Evolutionary conservation across 352 stramenopile genomes (phyloP).

Genomic region (Peronospora destructor): DNA sequence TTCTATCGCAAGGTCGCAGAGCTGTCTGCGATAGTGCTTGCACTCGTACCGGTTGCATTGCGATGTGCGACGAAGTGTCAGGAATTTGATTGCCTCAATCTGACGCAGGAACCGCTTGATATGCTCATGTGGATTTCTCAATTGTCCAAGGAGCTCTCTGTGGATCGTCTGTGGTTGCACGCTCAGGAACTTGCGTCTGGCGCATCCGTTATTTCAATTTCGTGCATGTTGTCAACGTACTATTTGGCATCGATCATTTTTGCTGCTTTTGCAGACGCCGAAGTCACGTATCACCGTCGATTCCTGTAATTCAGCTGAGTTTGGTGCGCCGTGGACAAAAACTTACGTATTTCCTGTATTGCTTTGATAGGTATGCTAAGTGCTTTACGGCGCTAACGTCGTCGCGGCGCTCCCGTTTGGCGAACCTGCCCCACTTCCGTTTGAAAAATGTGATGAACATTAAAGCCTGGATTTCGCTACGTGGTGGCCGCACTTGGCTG

Average conservation of each 20-base stretch:
- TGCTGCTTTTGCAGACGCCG: constrained; percentile 64
- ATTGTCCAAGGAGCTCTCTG: constrained; percentile 29
- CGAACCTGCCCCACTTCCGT: constrained; percentile 83
- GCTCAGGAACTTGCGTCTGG: constrained; percentile 24
- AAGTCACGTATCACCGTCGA: constrained; percentile 81
- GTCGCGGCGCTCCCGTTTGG: constrained; percentile 68
- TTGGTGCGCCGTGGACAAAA: neutral
- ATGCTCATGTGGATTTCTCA: constrained; percentile 30
- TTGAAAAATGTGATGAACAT: constrained; percentile 90
- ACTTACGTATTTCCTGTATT: constrained; percentile 8
- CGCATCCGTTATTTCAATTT: constrained; percentile 51
- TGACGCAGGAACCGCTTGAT: constrained; percentile 44
- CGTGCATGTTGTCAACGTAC: constrained; percentile 67
- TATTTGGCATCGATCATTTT: constrained; percentile 72
- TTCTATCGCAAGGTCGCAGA: constrained; percentile 70
- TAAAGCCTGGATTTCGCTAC: constrained; percentile 85
- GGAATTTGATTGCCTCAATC: constrained; percentile 45
- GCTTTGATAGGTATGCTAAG: constrained; percentile 65
- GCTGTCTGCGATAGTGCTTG: constrained; percentile 43
- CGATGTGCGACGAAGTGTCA: constrained; percentile 53
- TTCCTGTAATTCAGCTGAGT: constrained; percentile 45
- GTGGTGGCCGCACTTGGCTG: constrained; percentile 80
- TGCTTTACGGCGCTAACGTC: constrained; percentile 87
- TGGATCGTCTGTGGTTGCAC: constrained; percentile 21
- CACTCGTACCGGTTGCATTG: constrained; percentile 53